Conservation (phyloP, 192 early-diverging fungal species). For the Linnemannia schmuckeri region DNA sequence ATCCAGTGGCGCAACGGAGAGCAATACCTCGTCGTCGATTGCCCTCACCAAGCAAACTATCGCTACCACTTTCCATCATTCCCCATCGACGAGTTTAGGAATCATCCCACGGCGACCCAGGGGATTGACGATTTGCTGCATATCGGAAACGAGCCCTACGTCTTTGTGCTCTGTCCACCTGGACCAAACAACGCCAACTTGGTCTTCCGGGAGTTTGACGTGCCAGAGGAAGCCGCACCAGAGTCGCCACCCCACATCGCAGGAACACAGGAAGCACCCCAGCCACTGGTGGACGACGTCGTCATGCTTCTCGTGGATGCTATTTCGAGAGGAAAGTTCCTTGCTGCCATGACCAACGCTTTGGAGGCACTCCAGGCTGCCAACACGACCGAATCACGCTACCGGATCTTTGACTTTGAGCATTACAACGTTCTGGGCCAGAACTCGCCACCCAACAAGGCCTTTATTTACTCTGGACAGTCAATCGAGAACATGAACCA, state of each 20-base stretch:
- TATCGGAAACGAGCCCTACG: slow-evolving; percentile 28
- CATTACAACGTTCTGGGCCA: slow-evolving; percentile 52
- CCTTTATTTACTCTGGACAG: slow-evolving; percentile 57
- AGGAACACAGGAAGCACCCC: slow-evolving; percentile 30
- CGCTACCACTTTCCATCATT: slow-evolving; percentile 45
- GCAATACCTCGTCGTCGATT: slow-evolving; percentile 36
- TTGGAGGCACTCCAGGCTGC: slow-evolving; percentile 27
- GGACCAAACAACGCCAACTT: slow-evolving; percentile 44
- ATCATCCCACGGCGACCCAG: slow-evolving; percentile 16
- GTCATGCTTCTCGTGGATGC: slow-evolving; percentile 55
- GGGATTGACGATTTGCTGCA: slow-evolving; percentile 28
- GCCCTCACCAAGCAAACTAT: slow-evolving; percentile 18
- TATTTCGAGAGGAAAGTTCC: slow-evolving; percentile 49
- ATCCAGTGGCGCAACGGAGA: slow-evolving; percentile 46
- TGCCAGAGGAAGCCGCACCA: not conserved
- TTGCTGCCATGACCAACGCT: slow-evolving; percentile 25
- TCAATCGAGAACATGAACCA: slow-evolving; percentile 46
- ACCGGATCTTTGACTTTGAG: slow-evolving; percentile 46
- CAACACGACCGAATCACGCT: not conserved
- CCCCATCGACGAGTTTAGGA: slow-evolving; percentile 22
- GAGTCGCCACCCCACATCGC: slow-evolving; percentile 19
- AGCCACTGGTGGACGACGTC: slow-evolving; percentile 50
- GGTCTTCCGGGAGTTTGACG: slow-evolving; percentile 46
- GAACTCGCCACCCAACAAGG: slow-evolving; percentile 58
- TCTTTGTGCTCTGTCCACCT: slow-evolving; percentile 52